Conservation (phyloP, 1,284 basidiomycete genomes). For the Pholiota adiposa region DNA sequence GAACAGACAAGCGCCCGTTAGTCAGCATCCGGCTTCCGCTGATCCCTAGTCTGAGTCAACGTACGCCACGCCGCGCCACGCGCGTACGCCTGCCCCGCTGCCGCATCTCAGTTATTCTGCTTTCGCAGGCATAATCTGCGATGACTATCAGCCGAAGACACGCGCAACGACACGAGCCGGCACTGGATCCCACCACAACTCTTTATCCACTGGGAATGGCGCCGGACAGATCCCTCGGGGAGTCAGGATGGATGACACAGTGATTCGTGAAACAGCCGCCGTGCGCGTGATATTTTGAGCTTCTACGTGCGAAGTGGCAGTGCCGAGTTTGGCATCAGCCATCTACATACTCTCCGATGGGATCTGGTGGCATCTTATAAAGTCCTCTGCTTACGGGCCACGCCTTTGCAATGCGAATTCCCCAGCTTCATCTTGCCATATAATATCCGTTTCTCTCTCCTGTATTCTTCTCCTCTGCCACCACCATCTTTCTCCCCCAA, state of each 20-base stretch:
- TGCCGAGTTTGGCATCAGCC: slow-evolving; percentile 12
- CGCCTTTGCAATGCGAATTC: slow-evolving; percentile 25
- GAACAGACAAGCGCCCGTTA: background rate
- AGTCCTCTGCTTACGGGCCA: slow-evolving; percentile 17
- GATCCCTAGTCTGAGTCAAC: background rate
- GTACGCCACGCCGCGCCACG: background rate
- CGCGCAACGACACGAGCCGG: background rate
- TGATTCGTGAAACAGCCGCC: background rate
- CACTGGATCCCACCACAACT: background rate
- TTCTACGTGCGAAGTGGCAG: slow-evolving; percentile 12
- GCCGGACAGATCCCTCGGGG: background rate
- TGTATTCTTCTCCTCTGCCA: slow-evolving; percentile 1
- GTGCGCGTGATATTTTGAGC: background rate
- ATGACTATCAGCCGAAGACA: background rate
- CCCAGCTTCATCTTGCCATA: slow-evolving; percentile 14
- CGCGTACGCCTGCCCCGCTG: background rate
- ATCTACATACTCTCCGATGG: slow-evolving; percentile 5
- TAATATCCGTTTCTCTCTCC: slow-evolving; percentile 8
- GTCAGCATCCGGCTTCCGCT: background rate
- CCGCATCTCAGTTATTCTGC: background rate
- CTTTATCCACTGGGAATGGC: background rate
- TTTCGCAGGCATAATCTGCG: background rate
- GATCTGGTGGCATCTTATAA: slow-evolving; percentile 24
- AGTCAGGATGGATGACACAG: background rate
- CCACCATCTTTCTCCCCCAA: slow-evolving; percentile 1